Evolutionary conservation across 2,329 filamentous ascomycete genomes (phyloP), one percentile per base, ranked within the genome.

Genomic region (Fusarium bulbicola): DNA sequence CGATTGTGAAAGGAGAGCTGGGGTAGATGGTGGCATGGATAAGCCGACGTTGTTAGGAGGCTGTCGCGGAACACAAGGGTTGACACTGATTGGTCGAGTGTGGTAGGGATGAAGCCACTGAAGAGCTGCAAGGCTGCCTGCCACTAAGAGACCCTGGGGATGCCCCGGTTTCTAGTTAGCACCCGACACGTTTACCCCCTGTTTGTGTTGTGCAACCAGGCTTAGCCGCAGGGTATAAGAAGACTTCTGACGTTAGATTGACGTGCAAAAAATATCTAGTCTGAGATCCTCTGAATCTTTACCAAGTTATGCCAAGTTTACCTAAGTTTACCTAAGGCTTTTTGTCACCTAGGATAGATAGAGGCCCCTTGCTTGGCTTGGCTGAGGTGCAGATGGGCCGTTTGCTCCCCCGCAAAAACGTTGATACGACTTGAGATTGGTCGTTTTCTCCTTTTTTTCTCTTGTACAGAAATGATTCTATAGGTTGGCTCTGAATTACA

Each of bases 1-100:
- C 42, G 63, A 37, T 68, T 46, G 52, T 39, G 24, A 65, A 50
- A 54, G 46, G 49, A 72, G 47, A 64, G 57, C 61, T 42, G 63
- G 45, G 15, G 34, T 16, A 36, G 61, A 49, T 71, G 32, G 67
- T 67, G 54, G 57, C 40, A 74, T 72, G 63, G 71, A 68, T 74
- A 70, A 73, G 62, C 61, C 68, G 67, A 63, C 43, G 58, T 53
- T 61, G 62, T 40, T 59, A 32, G 56, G 59, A 74, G 71, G 71
- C 71, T 74, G 70, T 66, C 72, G 47, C 59, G 71, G 71, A 62
- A 73, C 32, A 71, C 42, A 57, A 45, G 59, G 58, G 24, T 24
- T n/a, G 34, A 39, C 43, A 37, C 14, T 68, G 71, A 74, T 74
- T 74, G 71, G 71, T 6, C 20, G 30, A 8, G 13, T 13, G 5